phyloP scores from a whole-genome alignment of 352 stramenopile genomes.

The Phytophthora boehmeriae region DNA sequence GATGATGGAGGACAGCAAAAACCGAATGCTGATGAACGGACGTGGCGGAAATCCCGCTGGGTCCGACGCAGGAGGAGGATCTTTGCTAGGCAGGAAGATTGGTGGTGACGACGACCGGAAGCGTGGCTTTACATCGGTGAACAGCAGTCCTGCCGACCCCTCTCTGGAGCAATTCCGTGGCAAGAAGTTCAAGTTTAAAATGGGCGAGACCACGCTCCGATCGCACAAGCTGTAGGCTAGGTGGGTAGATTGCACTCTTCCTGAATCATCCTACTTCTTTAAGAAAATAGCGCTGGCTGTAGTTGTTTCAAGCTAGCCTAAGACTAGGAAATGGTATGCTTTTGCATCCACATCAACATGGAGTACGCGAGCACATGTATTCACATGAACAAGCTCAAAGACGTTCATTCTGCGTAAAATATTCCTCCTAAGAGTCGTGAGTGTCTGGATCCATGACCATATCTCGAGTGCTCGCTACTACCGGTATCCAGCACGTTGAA shows the following conservation, averaged over 20 bases:
- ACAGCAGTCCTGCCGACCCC: slow-evolving; percentile 37
- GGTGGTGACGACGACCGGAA: slow-evolving; percentile 43
- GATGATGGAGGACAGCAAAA: slow-evolving; percentile 89
- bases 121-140: slow-evolving; percentile 35
- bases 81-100: slow-evolving; percentile 19
- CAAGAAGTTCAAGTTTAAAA: slow-evolving; percentile 90
- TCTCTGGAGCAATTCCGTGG: slow-evolving; percentile 75
- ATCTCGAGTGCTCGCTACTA: too few relatives aligned
- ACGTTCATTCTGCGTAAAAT: too few relatives aligned
- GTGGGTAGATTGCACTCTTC: background rate
- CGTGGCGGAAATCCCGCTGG: slow-evolving; percentile 20
- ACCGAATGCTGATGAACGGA: slow-evolving; percentile 42
- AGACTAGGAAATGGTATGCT: too few relatives aligned
- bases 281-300: too few relatives aligned
- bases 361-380: too few relatives aligned
- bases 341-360: too few relatives aligned
- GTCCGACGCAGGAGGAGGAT: background rate
- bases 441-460: too few relatives aligned
- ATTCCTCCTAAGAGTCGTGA: too few relatives aligned
- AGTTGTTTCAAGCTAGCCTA: too few relatives aligned
- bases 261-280: too few relatives aligned
- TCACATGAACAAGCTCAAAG: too few relatives aligned
- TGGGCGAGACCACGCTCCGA: slow-evolving; percentile 77
- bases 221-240: slow-evolving; percentile 77
- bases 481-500: too few relatives aligned